phyloP scores from a whole-genome alignment of 495 filamentous ascomycete genomes.

The Pseudevernia furfuracea region DNA sequence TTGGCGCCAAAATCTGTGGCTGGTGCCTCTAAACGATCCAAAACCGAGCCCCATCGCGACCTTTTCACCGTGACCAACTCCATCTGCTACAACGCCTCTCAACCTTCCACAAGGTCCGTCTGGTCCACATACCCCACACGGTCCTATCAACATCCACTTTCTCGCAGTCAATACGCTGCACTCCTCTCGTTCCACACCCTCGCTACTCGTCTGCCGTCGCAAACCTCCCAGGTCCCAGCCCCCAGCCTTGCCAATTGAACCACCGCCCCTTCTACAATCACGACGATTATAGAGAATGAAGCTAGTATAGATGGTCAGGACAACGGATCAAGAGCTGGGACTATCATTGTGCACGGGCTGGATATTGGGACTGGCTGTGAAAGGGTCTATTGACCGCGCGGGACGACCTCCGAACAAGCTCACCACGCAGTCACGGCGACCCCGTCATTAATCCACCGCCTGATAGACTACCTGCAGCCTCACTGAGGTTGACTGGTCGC shows the following conservation, averaged over 20 bases:
- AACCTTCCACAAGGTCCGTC: not conserved
- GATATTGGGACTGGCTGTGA: not conserved
- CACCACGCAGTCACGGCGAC: slow-evolving; percentile 1
- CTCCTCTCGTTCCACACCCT: not conserved
- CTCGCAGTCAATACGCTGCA: not conserved
- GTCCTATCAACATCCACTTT: not conserved
- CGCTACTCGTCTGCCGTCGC: slow-evolving; percentile 8
- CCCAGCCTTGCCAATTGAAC: slow-evolving; percentile 3
- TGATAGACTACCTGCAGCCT: slow-evolving; percentile 17
- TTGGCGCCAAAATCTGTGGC: slow-evolving; percentile 16
- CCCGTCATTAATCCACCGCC: not conserved
- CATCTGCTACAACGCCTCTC: slow-evolving; percentile 13
- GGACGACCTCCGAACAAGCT: not conserved
- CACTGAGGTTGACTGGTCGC: slow-evolving; percentile 25
- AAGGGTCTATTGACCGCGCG: not conserved
- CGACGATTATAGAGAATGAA: not conserved
- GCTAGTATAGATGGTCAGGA: slow-evolving; percentile 17
- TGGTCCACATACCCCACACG: not conserved
- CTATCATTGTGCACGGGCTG: slow-evolving; percentile 4
- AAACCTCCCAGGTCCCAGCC: slow-evolving; percentile 7
- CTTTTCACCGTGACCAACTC: slow-evolving; percentile 12
- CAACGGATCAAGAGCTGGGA: slow-evolving; percentile 10
- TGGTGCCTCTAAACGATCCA: slow-evolving; percentile 7
- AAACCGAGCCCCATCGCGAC: slow-evolving; percentile 12
- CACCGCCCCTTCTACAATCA: not conserved